These are phyloP conservation scores for Phytophthora rubi DNA, from an alignment of 352 stramenopile species.

Conservation along the genomic window DNA sequence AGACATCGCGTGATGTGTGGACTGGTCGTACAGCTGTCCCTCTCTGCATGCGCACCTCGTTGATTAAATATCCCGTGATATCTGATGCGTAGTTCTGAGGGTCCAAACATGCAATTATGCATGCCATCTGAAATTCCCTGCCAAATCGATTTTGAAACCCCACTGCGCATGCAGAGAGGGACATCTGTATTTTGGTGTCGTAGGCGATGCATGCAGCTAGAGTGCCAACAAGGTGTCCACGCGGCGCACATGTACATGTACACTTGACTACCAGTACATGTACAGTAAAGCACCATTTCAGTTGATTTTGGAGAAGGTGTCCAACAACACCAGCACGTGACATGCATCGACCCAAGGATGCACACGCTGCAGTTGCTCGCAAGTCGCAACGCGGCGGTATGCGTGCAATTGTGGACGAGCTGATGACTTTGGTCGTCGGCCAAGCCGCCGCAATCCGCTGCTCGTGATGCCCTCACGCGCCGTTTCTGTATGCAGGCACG, in stretches of 20 bases:
- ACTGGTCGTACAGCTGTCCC: no score
- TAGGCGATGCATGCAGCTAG: background rate
- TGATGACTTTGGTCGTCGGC: constrained; percentile 19
- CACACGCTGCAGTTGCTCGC: background rate
- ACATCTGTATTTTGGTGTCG: no score
- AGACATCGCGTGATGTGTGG: constrained; percentile 15
- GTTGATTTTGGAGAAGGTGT: background rate
- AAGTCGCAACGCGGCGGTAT: background rate
- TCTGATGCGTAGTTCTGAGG: no score
- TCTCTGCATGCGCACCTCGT: no score
- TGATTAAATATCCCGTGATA: no score
- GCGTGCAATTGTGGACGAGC: constrained; percentile 2
- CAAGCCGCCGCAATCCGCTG: constrained; percentile 17
- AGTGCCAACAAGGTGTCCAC: constrained; percentile 8
- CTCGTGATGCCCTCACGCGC: constrained; percentile 22
- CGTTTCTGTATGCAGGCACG: constrained; percentile 2
- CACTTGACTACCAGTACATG: background rate
- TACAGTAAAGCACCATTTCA: background rate
- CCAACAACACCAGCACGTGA: background rate
- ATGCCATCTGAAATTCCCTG: no score
- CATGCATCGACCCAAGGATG: background rate
- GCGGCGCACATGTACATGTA: background rate
- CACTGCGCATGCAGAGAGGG: no score
- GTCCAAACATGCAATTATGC: no score
- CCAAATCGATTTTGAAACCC: no score